A percentile compares a stretch with the other conserved stretches of the same genome.
These are phyloP conservation scores for Capsella bursapastoris DNA, from an alignment of 345 rosid species.

Conservation along the genomic window DNA sequence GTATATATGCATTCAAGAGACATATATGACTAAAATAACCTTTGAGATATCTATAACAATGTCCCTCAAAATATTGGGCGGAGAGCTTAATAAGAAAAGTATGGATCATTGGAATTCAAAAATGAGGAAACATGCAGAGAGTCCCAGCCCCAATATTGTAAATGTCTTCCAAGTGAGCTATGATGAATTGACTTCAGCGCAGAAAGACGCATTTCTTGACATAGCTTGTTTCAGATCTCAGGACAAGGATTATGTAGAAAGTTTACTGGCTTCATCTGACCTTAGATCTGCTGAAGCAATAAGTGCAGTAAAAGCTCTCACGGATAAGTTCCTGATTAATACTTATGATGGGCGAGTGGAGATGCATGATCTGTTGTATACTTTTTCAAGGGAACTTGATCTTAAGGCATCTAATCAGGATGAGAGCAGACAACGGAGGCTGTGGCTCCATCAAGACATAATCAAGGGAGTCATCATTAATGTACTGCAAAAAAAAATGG, in stretches of 20 bases:
- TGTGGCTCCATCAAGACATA: slow-evolving; percentile 21
- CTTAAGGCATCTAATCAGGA: not conserved
- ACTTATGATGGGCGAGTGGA: not conserved
- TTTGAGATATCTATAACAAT: no score
- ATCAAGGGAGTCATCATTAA: not conserved
- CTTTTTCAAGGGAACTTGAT: slow-evolving; percentile 31
- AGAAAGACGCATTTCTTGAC: slow-evolving; percentile 43
- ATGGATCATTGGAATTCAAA: slow-evolving; percentile 30
- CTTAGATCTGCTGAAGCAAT: not conserved
- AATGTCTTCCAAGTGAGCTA: slow-evolving; percentile 36
- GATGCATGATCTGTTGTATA: slow-evolving; percentile 49
- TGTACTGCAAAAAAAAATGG: slow-evolving; percentile 9
- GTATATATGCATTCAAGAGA: not conserved
- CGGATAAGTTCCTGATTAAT: slow-evolving; percentile 38
- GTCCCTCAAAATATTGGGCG: slow-evolving; percentile 41
- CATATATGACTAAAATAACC: no score
- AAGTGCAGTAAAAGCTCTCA: slow-evolving; percentile 17
- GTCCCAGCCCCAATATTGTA: slow-evolving; percentile 12
- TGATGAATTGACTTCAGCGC: slow-evolving; percentile 31
- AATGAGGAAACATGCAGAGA: slow-evolving; percentile 1
- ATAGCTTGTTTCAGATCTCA: slow-evolving; percentile 44
- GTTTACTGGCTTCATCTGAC: slow-evolving; percentile 26
- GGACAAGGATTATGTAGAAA: not conserved
- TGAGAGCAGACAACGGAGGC: not conserved
- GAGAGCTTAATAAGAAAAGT: not conserved